Percentiles rank a stretch among this genome's conserved stretches.
These are phyloP conservation scores for Chaetomium globosum DNA, from an alignment of 2,329 filamentous ascomycete genomes.

Conservation along the genomic window DNA sequence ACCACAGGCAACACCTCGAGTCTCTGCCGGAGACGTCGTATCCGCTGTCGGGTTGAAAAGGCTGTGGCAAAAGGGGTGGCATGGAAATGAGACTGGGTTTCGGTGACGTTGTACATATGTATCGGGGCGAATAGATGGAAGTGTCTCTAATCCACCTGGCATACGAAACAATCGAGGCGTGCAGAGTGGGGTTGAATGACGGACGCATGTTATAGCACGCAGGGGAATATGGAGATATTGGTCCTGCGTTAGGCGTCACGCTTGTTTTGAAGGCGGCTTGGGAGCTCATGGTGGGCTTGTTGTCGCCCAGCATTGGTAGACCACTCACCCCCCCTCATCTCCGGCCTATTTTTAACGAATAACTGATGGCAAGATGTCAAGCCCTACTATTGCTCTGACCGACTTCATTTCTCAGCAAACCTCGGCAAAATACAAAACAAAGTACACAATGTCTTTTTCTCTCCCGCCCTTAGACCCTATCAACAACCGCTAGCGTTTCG, in stretches of 20 bases:
- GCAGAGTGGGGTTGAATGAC: neutral
- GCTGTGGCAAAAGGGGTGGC: neutral
- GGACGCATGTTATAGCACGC: neutral
- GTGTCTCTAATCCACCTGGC: neutral
- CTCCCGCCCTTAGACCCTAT: neutral
- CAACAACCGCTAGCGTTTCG: neutral
- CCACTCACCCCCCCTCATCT: neutral
- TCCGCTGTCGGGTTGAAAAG: conserved; percentile 57
- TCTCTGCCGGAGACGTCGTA: conserved; percentile 79
- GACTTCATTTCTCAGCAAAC: neutral
- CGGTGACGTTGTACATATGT: conserved; percentile 23
- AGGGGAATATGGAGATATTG: neutral
- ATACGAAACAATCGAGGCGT: neutral
- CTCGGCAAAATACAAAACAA: neutral
- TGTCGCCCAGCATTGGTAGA: neutral
- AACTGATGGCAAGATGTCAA: neutral
- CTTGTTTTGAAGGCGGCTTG: neutral
- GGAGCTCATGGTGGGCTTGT: neutral
- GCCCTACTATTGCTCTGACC: neutral
- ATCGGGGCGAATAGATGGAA: conserved; percentile 19
- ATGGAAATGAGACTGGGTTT: neutral
- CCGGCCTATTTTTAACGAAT: neutral
- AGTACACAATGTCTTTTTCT: neutral
- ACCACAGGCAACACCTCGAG: conserved; percentile 82
- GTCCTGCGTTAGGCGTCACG: neutral